phyloP scores from a whole-genome alignment of 2,329 filamentous ascomycete genomes.

The Aspergillus latus region DNA sequence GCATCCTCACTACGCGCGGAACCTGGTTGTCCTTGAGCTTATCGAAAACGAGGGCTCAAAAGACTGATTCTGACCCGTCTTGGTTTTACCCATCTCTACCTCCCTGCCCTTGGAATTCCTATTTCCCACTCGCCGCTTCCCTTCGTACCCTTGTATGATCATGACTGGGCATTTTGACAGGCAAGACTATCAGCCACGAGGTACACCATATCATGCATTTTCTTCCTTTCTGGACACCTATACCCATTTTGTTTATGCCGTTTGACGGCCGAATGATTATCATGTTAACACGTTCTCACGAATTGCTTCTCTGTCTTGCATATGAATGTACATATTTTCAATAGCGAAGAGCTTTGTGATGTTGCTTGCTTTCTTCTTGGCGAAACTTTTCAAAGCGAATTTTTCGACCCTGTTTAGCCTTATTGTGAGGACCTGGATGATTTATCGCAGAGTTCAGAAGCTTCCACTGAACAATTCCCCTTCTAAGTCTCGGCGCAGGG shows the following conservation, averaged over 20 bases:
- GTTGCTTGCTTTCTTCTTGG: not conserved
- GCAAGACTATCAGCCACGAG: too few species aligned
- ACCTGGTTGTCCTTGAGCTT: slow-evolving; percentile 89
- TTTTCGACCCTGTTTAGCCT: not conserved
- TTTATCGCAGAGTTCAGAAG: too few species aligned
- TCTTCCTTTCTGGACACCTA: slow-evolving; percentile 2
- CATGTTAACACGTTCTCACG: not conserved
- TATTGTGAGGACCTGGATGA: too few species aligned
- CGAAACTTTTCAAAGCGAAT: too few species aligned
- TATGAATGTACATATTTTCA: not conserved
- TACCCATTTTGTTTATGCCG: slow-evolving; percentile 4
- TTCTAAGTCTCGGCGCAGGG: too few species aligned
- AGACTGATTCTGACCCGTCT: slow-evolving; percentile 37
- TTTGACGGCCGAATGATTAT: not conserved
- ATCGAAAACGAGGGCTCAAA: slow-evolving; percentile 84
- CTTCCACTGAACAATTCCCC: too few species aligned
- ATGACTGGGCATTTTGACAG: too few species aligned
- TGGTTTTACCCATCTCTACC: too few species aligned
- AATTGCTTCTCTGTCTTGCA: not conserved
- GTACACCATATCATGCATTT: not conserved
- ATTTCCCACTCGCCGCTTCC: too few species aligned
- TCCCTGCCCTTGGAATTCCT: too few species aligned
- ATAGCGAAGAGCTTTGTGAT: not conserved
- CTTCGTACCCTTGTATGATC: not conserved
- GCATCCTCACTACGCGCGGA: slow-evolving; percentile 80